These are phyloP conservation scores for Xylaria acuta DNA, from an alignment of 495 filamentous ascomycete genomes.

Conservation along the genomic window DNA sequence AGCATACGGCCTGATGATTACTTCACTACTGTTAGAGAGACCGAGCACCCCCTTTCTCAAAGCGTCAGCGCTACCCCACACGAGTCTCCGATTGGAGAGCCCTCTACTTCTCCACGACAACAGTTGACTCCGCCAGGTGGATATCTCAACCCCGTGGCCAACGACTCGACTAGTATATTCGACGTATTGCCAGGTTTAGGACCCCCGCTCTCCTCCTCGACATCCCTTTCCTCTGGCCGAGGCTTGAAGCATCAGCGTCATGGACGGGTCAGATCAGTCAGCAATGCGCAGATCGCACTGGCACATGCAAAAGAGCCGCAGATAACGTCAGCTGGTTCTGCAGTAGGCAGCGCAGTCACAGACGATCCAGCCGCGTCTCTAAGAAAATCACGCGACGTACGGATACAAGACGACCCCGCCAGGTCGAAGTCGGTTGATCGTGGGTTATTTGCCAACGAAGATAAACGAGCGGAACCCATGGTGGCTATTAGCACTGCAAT, in stretches of 20 bases:
- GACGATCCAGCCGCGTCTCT: slow-evolving; percentile 47
- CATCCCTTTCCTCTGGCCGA: slow-evolving; percentile 36
- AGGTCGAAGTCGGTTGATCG: slow-evolving; percentile 64
- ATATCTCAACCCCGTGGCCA: slow-evolving; percentile 46
- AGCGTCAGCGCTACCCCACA: slow-evolving; percentile 80
- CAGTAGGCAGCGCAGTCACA: slow-evolving; percentile 47
- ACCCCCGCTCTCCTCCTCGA: slow-evolving; percentile 65
- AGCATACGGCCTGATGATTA: slow-evolving; percentile 79
- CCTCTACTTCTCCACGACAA: slow-evolving; percentile 46
- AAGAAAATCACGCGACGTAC: slow-evolving; percentile 55
- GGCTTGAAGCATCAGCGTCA: slow-evolving; percentile 40
- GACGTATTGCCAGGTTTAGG: slow-evolving; percentile 48
- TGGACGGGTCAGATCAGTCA: slow-evolving; percentile 57
- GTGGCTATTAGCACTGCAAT: slow-evolving; percentile 66
- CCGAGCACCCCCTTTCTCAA: slow-evolving; percentile 82
- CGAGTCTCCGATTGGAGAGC: slow-evolving; percentile 45
- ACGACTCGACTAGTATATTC: slow-evolving; percentile 47
- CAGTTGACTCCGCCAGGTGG: slow-evolving; percentile 49
- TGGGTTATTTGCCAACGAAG: slow-evolving; percentile 57
- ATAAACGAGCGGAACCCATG: slow-evolving; percentile 69
- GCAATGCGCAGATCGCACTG: slow-evolving; percentile 56
- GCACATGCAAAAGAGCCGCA: slow-evolving; percentile 45
- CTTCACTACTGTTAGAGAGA: slow-evolving; percentile 57
- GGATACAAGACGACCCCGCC: slow-evolving; percentile 50
- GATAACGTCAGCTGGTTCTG: slow-evolving; percentile 55